A percentile compares a stretch with the other conserved stretches of the same genome.
phyloP scores from a whole-genome alignment of 139 green algal species.

The Edaphochlamys debaryana region DNA sequence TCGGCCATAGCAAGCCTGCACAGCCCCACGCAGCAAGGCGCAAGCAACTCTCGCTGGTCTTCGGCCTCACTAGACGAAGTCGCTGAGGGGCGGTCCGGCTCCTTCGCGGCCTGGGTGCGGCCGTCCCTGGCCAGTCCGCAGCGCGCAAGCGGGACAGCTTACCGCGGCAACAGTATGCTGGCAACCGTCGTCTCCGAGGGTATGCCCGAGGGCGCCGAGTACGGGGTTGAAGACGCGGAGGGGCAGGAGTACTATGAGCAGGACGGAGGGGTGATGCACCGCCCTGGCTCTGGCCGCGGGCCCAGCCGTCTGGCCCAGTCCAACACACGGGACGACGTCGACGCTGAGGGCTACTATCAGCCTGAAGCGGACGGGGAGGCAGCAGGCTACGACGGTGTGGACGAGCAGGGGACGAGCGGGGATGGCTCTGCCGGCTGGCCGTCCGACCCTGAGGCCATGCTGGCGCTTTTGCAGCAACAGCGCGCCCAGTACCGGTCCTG shows the following conservation, averaged over 20 bases:
- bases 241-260: not conserved
- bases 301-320: not conserved
- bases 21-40: no score
- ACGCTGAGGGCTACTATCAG: not conserved
- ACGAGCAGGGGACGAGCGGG: not conserved
- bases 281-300: not conserved
- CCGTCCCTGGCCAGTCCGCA: not conserved
- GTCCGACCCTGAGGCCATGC: not conserved
- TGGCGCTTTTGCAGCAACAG: constrained; percentile 4
- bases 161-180: no score
- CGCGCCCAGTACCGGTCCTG: constrained; percentile 25
- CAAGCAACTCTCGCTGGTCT: not conserved
- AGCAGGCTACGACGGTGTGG: not conserved
- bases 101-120: constrained; percentile 4
- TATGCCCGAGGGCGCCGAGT: no score
- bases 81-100: not conserved
- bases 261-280: not conserved
- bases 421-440: not conserved
- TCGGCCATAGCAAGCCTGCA: no score
- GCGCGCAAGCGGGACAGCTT: no score
- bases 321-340: not conserved
- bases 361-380: no score
- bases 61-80: not conserved
- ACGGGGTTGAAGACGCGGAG: not conserved
- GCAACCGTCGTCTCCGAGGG: no score